Evolutionary conservation across 306 rosid species (phyloP).

Genomic region (Vachellia collinsii): DNA sequence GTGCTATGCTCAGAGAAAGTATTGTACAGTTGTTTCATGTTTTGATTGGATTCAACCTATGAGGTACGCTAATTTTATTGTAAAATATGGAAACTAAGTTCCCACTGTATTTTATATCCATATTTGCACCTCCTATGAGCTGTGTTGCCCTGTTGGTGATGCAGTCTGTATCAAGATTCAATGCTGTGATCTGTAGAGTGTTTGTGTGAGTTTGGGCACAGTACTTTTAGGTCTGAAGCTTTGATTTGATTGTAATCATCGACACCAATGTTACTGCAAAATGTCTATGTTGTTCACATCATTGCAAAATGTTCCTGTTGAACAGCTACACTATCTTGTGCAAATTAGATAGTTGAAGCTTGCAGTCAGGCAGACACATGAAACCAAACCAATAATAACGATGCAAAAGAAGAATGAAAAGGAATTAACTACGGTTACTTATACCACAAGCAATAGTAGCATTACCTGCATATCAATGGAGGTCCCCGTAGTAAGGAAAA

Average conservation of each 20-base stretch:
- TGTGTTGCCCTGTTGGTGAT: neutral
- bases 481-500: slow-evolving; percentile 89
- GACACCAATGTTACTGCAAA: neutral
- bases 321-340: neutral
- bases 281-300: neutral
- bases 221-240: neutral
- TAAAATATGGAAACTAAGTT: neutral
- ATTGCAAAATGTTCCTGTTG: neutral
- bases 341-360: neutral
- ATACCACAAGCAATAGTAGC: slow-evolving; percentile 24
- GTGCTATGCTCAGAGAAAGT: neutral
- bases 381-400: slow-evolving; percentile 3
- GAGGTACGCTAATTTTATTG: neutral
- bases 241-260: neutral
- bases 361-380: slow-evolving; percentile 12
- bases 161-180: neutral
- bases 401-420: slow-evolving; percentile 2
- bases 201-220: neutral
- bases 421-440: slow-evolving; percentile 7
- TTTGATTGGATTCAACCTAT: neutral
- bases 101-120: neutral
- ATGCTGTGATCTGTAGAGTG: neutral
- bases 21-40: neutral
- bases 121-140: neutral
- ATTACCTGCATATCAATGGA: slow-evolving; percentile 90